Evolutionary conservation across 306 rosid species (phyloP), one percentile per base, ranked within the genome.

Genomic region (Acacia confusa): DNA sequence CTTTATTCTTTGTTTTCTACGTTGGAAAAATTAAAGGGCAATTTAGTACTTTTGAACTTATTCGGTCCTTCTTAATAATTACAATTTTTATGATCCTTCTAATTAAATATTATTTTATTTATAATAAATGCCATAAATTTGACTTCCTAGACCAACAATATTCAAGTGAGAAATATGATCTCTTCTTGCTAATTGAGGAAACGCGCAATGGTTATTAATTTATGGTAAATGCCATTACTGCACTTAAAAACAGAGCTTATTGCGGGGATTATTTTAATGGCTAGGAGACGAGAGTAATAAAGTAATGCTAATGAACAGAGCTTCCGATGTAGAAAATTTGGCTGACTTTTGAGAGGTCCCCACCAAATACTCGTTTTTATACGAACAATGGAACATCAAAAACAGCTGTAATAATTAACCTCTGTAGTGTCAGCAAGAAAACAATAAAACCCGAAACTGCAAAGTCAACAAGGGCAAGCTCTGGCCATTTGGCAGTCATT

Each of bases 401-500:
- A 86, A 88, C 88, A 86, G 90, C 90, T 88, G 92, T 81, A 84
- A 85, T 84, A 67, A 88, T 78, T 75, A 84, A 84, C 78, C 47
- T 44, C 40, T 82, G 76, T 41, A 70, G 82, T 80, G 88, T 75
- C 87, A 84, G 86, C 76, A 76, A 75, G 6, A 70, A 70, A 82
- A 79, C 74, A 81, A 83, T 30, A 55, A 79, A 70, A 63, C 55
- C 22, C 24, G 77, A 72, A 80, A 84, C 82, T 78, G 89, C 86
- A 81, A 86, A 91, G 95, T 91, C 95, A 91, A 91, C 70, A 89
- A 88, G 92, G 88, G 95, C 89, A 87, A 83, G 80, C 89, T 83
- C 69, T 61, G 1, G 73, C 64, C 79, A 79, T 81, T 84, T 79
- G 84, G 80, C 84, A 58, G 76, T 76, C 89, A 84, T 90, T 64